Conservation (phyloP, 768 basidiomycete species). For the Russula vinacea region DNA sequence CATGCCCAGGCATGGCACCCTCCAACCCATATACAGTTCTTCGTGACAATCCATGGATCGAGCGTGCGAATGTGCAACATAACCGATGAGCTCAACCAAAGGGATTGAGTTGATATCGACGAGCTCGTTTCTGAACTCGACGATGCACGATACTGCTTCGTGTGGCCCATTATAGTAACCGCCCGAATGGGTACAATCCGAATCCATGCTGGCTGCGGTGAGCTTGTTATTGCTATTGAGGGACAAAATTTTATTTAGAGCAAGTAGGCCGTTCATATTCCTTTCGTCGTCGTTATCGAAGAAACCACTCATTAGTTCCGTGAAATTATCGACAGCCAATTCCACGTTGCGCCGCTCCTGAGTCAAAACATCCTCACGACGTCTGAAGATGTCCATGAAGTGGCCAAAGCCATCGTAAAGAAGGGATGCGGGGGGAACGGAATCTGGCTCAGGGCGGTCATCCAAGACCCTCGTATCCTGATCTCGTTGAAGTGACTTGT, state of each 20-base stretch:
- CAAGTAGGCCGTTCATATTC: neutral
- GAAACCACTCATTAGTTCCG: neutral
- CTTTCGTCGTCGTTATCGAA: neutral
- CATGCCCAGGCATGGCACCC: neutral
- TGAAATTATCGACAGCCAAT: neutral
- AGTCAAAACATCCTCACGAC: neutral
- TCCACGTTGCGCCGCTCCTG: neutral
- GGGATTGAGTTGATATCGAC: too few species aligned
- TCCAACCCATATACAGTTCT: too few species aligned
- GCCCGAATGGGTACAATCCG: too few species aligned
- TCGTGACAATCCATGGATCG: too few species aligned
- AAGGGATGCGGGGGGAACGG: neutral
- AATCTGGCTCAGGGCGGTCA: neutral
- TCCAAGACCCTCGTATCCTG: neutral
- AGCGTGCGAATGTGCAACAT: too few species aligned
- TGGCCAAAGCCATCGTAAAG: slow-evolving; percentile 1
- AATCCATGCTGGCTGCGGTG: too few species aligned
- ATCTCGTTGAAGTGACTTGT: neutral
- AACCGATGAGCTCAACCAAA: too few species aligned
- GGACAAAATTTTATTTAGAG: too few species aligned
- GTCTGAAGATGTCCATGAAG: neutral
- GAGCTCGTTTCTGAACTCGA: neutral
- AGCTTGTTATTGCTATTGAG: too few species aligned
- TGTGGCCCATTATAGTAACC: neutral
- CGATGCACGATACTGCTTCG: neutral